Conservation (phyloP, 805 yeast genomes). For the Wickerhamomyces chambardii region DNA sequence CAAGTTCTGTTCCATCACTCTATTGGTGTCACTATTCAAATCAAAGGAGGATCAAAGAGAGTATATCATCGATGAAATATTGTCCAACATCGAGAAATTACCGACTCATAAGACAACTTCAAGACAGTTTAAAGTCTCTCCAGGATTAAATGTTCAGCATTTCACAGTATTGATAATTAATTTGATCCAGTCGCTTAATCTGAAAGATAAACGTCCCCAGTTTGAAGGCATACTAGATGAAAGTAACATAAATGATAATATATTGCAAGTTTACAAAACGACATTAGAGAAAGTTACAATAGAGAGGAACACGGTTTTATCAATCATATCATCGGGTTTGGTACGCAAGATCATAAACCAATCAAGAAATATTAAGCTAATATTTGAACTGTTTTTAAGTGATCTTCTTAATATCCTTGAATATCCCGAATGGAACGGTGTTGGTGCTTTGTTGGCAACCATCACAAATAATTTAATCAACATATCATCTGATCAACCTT, state of each 20-base stretch:
- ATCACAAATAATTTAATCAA: constrained; percentile 33
- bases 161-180: constrained; percentile 36
- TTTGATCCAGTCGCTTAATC: constrained; percentile 30
- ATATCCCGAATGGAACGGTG: constrained; percentile 55
- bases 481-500: constrained; percentile 26
- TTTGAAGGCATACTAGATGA: constrained; percentile 7
- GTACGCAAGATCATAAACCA: constrained; percentile 22
- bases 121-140: constrained; percentile 30
- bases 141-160: constrained; percentile 41
- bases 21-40: constrained; percentile 17
- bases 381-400: constrained; percentile 43
- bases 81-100: constrained; percentile 39
- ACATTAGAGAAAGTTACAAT: constrained; percentile 9
- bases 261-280: constrained; percentile 7
- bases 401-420: constrained; percentile 45
- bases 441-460: constrained; percentile 39
- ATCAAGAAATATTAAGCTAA: constrained; percentile 21
- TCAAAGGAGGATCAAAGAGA: constrained; percentile 38
- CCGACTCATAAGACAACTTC: constrained; percentile 35
- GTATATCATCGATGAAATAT: constrained; percentile 53
- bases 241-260: constrained; percentile 5
- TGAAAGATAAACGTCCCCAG: constrained; percentile 6
- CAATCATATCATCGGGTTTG: constrained; percentile 9
- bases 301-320: too few species aligned
- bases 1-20: constrained; percentile 13